Evolutionary conservation across 2,329 filamentous ascomycete species (phyloP), one percentile per base, ranked within the genome.

Genomic region (Chrysosporium queenslandicum): DNA sequence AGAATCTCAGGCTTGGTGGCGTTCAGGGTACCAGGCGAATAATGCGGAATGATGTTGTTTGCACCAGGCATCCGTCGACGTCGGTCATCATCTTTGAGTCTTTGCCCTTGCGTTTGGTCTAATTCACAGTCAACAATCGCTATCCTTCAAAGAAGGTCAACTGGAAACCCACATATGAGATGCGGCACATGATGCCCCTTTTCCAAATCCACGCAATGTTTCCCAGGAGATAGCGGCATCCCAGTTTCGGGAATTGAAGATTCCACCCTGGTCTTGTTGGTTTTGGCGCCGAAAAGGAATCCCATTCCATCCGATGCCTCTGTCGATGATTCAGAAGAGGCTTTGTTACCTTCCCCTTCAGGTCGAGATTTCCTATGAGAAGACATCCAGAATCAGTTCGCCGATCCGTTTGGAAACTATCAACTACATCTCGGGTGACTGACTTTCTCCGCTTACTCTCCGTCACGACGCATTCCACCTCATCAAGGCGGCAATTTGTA

Each of bases 181-280:
- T 83, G 80, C 49, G 80, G 80, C 59, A 81, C 78, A 70, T 83
- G 80, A 59, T 78, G 74, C 18, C 75, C 71, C 42, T 69, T 69
- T 45, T 78, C 74, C 55, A 73, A 57, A 54, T 77, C 67, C 21
- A 68, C 68, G 21, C 70, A 70, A 55, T 71, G 66, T 60, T 73
- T 70, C 57, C 74, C 76, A 9, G 70, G 66, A 20, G 70, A 71
- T 3, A 66, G 61, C 2, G 70, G 61, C 20, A 59, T 59, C 32
- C 66, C 52, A 8, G 60, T 53, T 21, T 55, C 56, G 18, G 55
- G 32, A 41, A 57, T 52, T 8, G 40, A 48, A 32, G 54, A 53
- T 41, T 67, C 55, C 32, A 21, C 23, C 4, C 62, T 64, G 39
- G 61, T 58, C 30, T 60, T 60, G n/a, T 61, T 61, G 52, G 58